Percentiles rank a stretch among this genome's conserved stretches.
These are phyloP conservation scores for Monilinia fructicola DNA, from an alignment of 2,329 filamentous ascomycete genomes.

Conservation along the genomic window DNA sequence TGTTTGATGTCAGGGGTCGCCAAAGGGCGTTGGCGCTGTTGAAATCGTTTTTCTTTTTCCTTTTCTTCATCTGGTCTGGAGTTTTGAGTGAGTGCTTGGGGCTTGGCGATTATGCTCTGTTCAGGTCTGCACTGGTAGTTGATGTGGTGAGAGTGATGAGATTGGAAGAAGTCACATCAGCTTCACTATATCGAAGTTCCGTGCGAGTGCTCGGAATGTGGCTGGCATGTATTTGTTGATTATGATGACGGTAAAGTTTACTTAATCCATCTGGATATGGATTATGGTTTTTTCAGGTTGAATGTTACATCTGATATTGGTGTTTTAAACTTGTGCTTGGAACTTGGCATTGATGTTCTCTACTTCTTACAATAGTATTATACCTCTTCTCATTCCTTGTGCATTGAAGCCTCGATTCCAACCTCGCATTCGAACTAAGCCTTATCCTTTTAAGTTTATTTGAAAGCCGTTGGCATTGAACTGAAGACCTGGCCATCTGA, in stretches of 20 bases:
- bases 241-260: background rate
- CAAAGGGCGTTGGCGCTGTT: background rate
- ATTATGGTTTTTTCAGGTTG: background rate
- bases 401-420: background rate
- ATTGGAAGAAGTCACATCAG: too few relatives aligned
- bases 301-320: background rate
- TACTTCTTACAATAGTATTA: background rate
- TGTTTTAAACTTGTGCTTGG: background rate
- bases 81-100: conserved; percentile 1
- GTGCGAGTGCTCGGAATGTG: background rate
- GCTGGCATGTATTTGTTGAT: background rate
- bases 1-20: conserved; percentile 4
- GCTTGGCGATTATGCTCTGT: background rate
- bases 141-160: too few relatives aligned
- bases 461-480: background rate
- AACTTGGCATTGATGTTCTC: background rate
- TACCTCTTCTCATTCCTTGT: background rate
- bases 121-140: too few relatives aligned
- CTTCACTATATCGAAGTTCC: too few relatives aligned
- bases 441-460: too few relatives aligned
- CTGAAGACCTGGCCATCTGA: background rate
- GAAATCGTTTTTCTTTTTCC: background rate
- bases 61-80: background rate
- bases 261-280: background rate
- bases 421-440: too few relatives aligned